Evolutionary conservation across 495 filamentous ascomycete genomes (phyloP).

Genomic region (Tuber indicum): DNA sequence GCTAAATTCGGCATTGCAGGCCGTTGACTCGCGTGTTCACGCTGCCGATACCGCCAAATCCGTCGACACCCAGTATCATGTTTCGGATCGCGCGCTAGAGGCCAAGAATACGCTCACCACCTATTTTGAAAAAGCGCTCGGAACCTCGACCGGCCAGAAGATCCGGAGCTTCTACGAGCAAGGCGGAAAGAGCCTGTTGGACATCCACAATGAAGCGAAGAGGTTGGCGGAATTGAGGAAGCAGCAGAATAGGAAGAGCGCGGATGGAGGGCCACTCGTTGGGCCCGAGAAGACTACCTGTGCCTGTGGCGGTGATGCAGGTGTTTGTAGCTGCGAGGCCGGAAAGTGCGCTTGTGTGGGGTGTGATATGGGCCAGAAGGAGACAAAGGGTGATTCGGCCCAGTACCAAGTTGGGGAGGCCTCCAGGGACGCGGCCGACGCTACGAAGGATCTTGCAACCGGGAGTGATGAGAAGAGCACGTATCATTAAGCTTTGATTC

Average conservation of each 20-base stretch:
- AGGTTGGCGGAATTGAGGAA: constrained; percentile 83
- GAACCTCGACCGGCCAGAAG: constrained; percentile 76
- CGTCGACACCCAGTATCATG: constrained; percentile 48
- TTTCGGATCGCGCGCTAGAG: constrained; percentile 43
- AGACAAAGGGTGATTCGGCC: constrained; percentile 11
- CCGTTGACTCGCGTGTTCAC: constrained; percentile 70
- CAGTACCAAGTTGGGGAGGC: constrained; percentile 25
- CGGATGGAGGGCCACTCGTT: constrained; percentile 26
- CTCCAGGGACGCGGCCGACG: constrained; percentile 17
- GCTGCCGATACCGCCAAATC: constrained; percentile 44
- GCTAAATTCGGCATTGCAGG: constrained; percentile 58
- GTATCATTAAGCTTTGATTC: constrained; percentile 14
- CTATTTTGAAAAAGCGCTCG: constrained; percentile 89
- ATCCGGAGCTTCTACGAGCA: constrained; percentile 78
- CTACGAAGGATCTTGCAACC: constrained; percentile 18
- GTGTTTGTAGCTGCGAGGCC: constrained; percentile 38
- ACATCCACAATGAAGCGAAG: constrained; percentile 84
- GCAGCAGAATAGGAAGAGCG: constrained; percentile 53
- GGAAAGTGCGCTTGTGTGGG: constrained; percentile 43
- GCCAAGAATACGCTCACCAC: constrained; percentile 51
- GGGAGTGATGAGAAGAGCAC: constrained; percentile 11
- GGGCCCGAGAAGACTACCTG: constrained; percentile 43
- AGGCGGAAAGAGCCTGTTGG: constrained; percentile 74
- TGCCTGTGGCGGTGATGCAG: constrained; percentile 33
- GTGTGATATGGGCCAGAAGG: constrained; percentile 40